Conservation (phyloP, 2,329 filamentous ascomycete genomes). For the Fusarium decemcellulare region DNA sequence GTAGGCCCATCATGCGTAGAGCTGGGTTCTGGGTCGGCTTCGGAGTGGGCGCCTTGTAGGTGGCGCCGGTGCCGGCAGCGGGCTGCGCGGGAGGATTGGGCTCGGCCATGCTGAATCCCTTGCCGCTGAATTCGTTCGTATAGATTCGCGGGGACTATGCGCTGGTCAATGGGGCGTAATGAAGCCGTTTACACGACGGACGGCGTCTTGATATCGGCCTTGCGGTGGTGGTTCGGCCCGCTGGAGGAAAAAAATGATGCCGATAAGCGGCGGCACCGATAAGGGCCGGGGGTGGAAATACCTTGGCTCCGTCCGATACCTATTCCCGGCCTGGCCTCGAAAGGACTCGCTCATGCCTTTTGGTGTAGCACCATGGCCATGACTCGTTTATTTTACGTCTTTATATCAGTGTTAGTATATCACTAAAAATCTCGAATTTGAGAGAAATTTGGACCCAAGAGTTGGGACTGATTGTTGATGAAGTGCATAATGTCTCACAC, state of each 20-base stretch:
- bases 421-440: too few species aligned
- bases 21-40: slow-evolving; percentile 74
- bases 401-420: too few species aligned
- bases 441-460: too few species aligned
- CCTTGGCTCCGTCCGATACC: slow-evolving; percentile 24
- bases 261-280: slow-evolving; percentile 41
- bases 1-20: slow-evolving; percentile 86
- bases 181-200: slow-evolving; percentile 19
- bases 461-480: too few species aligned
- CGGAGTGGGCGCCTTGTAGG: slow-evolving; percentile 55
- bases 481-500: not conserved
- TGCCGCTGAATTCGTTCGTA: not conserved
- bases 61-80: slow-evolving; percentile 44
- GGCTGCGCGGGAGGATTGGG: slow-evolving; percentile 43
- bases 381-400: too few species aligned
- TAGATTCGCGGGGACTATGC: not conserved
- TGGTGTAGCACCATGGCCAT: too few species aligned
- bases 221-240: slow-evolving; percentile 23
- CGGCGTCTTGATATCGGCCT: slow-evolving; percentile 28
- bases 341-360: not conserved
- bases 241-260: slow-evolving; percentile 40
- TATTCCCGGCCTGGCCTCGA: too few species aligned
- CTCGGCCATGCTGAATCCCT: slow-evolving; percentile 41
- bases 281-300: slow-evolving; percentile 47
- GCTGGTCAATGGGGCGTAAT: slow-evolving; percentile 10